Percentiles rank a stretch among this genome's conserved stretches.
Conservation (phyloP, 2,329 filamentous ascomycete species). For the Metarhizium rileyi region DNA sequence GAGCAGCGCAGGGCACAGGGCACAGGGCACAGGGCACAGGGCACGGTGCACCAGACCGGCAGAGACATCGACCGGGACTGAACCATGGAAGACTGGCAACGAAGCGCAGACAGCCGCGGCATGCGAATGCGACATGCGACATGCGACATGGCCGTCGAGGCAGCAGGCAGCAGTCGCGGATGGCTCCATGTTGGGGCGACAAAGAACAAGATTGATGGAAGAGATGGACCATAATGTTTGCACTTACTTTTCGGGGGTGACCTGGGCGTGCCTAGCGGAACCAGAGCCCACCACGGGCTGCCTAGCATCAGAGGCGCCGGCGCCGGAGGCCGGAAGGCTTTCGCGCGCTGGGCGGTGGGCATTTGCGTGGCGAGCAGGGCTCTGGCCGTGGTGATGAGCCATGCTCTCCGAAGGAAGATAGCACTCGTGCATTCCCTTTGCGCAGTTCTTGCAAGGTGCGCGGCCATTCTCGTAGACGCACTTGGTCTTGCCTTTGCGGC, state of each 20-base stretch:
- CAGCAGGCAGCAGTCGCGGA: no score
- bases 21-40: constrained; percentile 1
- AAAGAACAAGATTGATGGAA: neutral
- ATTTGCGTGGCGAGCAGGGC: constrained; percentile 39
- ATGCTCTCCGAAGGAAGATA: constrained; percentile 52
- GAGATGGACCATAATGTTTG: neutral
- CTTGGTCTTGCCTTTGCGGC: constrained; percentile 55
- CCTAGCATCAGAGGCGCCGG: constrained; percentile 34
- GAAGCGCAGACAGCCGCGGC: neutral
- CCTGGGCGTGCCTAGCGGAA: constrained; percentile 37
- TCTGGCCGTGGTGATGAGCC: constrained; percentile 49
- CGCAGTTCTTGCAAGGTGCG: constrained; percentile 54
- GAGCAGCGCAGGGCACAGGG: neutral
- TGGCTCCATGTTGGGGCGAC: no score
- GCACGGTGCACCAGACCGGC: constrained; percentile 4
- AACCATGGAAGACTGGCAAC: neutral
- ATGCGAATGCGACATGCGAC: no score
- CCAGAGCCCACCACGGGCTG: constrained; percentile 32
- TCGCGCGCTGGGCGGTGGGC: constrained; percentile 44
- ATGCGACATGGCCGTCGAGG: no score
- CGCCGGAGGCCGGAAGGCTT: constrained; percentile 42
- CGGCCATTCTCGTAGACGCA: constrained; percentile 54
- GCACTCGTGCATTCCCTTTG: constrained; percentile 54
- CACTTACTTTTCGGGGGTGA: constrained; percentile 48
- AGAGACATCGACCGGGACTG: no score